Evolutionary conservation across 176 grass and related monocot genomes (phyloP), one percentile per base, ranked within the genome.

Genomic region (Carex myosuroides): DNA sequence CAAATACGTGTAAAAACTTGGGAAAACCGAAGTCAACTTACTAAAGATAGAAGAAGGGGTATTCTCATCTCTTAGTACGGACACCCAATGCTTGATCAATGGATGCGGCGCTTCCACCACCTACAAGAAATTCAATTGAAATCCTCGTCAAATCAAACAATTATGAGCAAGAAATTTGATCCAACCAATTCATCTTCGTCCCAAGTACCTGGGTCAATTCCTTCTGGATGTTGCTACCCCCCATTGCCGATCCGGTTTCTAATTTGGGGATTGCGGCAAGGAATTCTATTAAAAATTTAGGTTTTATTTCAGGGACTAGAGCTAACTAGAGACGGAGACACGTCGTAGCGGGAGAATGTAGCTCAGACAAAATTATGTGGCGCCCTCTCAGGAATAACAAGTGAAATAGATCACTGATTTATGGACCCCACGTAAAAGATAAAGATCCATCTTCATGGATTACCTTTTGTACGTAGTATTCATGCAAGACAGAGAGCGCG

Each of bases 61-160:
- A 21, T 86, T 80, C 63, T 87, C 84, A 75, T 94, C 89, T 55
- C 92, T 86, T 60, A 94, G 86, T 13, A 94, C 90, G 24, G 92
- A 94, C 70, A 94, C 70, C 90, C 88, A 94, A 73, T 94, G 90
- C 64, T 85, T 84, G 88, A 94, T 94, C 46, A 94, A 87, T 11
- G 92, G 92, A 53, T 94, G 92, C 58, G 81, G 63, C 46, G 86
- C 89, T 68, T 90, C 88, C 24, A 94, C 86, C 56, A 92, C 92
- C 92, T 92, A 54, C 62, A 8, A 26, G 20, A 70, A 13, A 52
- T 29, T 24, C 44, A 81, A 78, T 22, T 1, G 39, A 46, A 80
- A 61, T 60, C 77, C 53, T 39, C 29, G 16, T 59, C 13, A 80
- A 59, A 81, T 46, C 29, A 42, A 20, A 63, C 17, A 60, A 46